These are phyloP conservation scores for Brassica napus DNA, from an alignment of 345 rosid genomes.

Conservation along the genomic window DNA sequence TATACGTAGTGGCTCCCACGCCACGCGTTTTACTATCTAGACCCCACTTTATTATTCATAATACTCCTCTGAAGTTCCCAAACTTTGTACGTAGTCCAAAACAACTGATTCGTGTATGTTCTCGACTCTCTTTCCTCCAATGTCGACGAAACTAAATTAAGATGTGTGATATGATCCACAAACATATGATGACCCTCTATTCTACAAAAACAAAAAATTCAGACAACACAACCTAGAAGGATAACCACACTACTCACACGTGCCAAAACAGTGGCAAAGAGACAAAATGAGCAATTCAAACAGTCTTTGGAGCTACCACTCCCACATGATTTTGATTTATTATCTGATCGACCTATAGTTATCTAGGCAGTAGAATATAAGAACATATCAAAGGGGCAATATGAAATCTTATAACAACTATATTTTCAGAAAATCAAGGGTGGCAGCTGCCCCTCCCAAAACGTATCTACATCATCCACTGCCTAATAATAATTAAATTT, in stretches of 20 bases:
- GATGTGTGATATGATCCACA: slow-evolving; percentile 20
- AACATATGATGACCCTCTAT: slow-evolving; percentile 27
- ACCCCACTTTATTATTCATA: slow-evolving; percentile 12
- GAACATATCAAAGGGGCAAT: not conserved
- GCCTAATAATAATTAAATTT: not conserved
- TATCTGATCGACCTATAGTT: slow-evolving; percentile 3
- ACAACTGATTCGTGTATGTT: slow-evolving; percentile 6
- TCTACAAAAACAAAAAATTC: not conserved
- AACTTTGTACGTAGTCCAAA: slow-evolving; percentile 39
- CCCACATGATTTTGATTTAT: slow-evolving; percentile 24
- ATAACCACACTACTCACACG: slow-evolving; percentile 26
- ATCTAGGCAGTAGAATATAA: not conserved
- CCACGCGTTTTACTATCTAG: slow-evolving; percentile 36
- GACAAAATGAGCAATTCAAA: slow-evolving; percentile 18
- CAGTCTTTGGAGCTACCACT: slow-evolving; percentile 19
- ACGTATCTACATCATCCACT: not conserved
- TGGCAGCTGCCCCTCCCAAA: not conserved
- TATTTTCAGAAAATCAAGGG: not conserved
- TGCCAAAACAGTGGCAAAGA: slow-evolving; percentile 31
- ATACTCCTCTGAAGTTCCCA: slow-evolving; percentile 22
- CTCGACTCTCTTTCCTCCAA: slow-evolving; percentile 2
- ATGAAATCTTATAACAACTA: not conserved
- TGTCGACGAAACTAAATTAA: slow-evolving; percentile 20
- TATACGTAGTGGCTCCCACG: slow-evolving; percentile 31
- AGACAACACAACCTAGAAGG: slow-evolving; percentile 3